Evolutionary conservation across 2,329 filamentous ascomycete genomes (phyloP), one percentile per base, ranked within the genome.

Genomic region (Capronia epimyces): DNA sequence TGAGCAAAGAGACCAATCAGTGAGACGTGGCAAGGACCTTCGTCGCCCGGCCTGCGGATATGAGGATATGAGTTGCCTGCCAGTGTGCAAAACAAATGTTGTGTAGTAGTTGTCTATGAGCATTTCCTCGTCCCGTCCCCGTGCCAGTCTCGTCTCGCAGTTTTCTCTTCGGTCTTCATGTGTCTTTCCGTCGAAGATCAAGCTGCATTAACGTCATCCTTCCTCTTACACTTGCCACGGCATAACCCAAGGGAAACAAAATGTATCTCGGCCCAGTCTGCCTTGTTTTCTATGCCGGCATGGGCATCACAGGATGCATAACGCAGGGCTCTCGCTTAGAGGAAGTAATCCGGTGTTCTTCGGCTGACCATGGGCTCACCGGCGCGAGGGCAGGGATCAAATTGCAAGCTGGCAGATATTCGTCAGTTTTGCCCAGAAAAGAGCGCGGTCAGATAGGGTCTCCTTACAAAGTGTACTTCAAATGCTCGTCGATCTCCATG

Each of bases 401-500:
- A 98, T 84, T 98, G 93, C 73, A 98, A 76, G 85, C 93, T 98
- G 65, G 16, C 7, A 52, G 22, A 46, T 8, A 39, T 25, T 43
- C 21, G 41, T 54, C 48, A 37, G 46, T 46, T 36, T 42, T 13
- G 21, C 36, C 22, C 10, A 9, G 12, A 24, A 20, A 46, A n/a
- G 24, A 20, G 32, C 22, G 16, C 10, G 16, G 20, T 27, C 32
- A 29, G 42, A 18, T 70, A 60, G 71, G 65, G 56, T 9, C 20
- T 25, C 83, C 89, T 72, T 80, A 96, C 91, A 98, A 97, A 66
- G 93, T 97, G 74, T 97, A 98, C 78, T 98, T 97, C 68, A 98
- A 76, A 71, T 97, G 90, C 75, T 98, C 93, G 62, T 97, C 93
- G 71, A 98, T 98, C 74, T 97, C 93, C 93, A 98, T 98, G 70